Evolutionary conservation across 169 alveolate genomes (phyloP), one percentile per base, ranked within the genome.

Genomic region (Cryptosporidium xiaoi): DNA sequence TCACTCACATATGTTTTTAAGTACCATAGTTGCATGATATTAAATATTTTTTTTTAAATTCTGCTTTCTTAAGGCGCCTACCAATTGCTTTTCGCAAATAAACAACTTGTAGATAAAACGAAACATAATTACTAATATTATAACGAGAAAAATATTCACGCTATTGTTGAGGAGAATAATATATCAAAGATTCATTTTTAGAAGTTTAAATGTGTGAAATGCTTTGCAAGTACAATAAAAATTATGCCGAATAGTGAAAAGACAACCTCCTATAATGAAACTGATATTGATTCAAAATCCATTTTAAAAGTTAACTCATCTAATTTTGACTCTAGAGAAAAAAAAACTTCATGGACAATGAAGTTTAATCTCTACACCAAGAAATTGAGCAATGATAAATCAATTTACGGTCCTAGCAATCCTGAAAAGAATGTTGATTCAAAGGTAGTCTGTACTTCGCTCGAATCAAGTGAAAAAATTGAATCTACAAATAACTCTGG

Each of bases 311-410:
- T 5, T 53, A 13, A 5, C 12, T 20, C 64, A 53, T 53, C 20
- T 53, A 27, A 44, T 13, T 48, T 50, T 31, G n/a, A n/a, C 16
- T 18, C 20, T 40, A 56, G 55, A 34, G 68, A 53, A n/a, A 69
- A 69, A 27, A 60, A 53, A 10, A 69, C 36, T 13, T 51, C 83
- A 16, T 69, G 83, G 83, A 69, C 55, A 18, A 69, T 53, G 83
- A 69, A 33, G 13, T 69, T 69, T 51, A 66, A 66, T 20, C n/a
- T 69, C 56, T 53, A 69, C 24, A 69, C 16, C 16, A 53, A 69
- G 13, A 69, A 69, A 51, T 3, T 46, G 2, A 31, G 20, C 15
- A 31, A 16, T 15, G 83, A 69, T 5, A 18, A 16, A 20, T 36
- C 16, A 53, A 69, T 13, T 16, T 13, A 5, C 8, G 1, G 1